Percentiles rank a stretch among this genome's conserved stretches.
These are phyloP conservation scores for Rhypophila decipiens DNA, from an alignment of 495 filamentous ascomycete genomes.

Conservation along the genomic window DNA sequence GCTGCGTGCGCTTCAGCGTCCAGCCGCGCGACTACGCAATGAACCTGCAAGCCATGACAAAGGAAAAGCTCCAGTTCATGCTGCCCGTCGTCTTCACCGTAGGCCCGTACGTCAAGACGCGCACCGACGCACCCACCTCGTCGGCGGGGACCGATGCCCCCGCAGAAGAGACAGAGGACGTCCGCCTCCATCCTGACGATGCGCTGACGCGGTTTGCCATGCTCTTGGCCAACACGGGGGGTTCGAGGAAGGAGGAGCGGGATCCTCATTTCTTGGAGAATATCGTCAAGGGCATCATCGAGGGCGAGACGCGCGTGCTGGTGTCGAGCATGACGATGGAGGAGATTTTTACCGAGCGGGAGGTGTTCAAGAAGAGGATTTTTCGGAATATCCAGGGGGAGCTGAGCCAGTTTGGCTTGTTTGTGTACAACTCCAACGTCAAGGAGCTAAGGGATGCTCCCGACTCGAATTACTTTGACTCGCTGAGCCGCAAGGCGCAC, in stretches of 20 bases:
- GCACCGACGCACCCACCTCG: slow-evolving; percentile 32
- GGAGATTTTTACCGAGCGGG: slow-evolving; percentile 76
- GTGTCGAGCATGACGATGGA: slow-evolving; percentile 82
- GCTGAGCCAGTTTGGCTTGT: slow-evolving; percentile 65
- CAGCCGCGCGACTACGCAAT: slow-evolving; percentile 73
- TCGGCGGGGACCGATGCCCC: background rate
- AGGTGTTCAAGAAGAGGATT: slow-evolving; percentile 70
- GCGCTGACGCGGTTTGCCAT: slow-evolving; percentile 72
- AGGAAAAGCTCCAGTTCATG: slow-evolving; percentile 72
- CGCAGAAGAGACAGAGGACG: slow-evolving; percentile 20
- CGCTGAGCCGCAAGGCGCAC: slow-evolving; percentile 71
- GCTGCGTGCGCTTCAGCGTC: slow-evolving; percentile 48
- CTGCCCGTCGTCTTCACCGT: slow-evolving; percentile 82
- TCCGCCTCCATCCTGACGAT: slow-evolving; percentile 28
- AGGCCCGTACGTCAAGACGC: slow-evolving; percentile 61
- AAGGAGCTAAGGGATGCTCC: slow-evolving; percentile 78
- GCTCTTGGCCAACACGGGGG: slow-evolving; percentile 57
- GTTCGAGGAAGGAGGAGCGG: slow-evolving; percentile 24
- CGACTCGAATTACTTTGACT: slow-evolving; percentile 70
- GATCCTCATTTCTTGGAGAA: slow-evolving; percentile 66
- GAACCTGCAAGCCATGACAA: slow-evolving; percentile 74
- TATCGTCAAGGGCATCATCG: slow-evolving; percentile 84
- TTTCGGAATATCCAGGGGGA: slow-evolving; percentile 73
- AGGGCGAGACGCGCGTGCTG: slow-evolving; percentile 74
- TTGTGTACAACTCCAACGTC: slow-evolving; percentile 70